phyloP scores from a whole-genome alignment of 2,329 filamentous ascomycete species.

The Colletotrichum ledebouriae region DNA sequence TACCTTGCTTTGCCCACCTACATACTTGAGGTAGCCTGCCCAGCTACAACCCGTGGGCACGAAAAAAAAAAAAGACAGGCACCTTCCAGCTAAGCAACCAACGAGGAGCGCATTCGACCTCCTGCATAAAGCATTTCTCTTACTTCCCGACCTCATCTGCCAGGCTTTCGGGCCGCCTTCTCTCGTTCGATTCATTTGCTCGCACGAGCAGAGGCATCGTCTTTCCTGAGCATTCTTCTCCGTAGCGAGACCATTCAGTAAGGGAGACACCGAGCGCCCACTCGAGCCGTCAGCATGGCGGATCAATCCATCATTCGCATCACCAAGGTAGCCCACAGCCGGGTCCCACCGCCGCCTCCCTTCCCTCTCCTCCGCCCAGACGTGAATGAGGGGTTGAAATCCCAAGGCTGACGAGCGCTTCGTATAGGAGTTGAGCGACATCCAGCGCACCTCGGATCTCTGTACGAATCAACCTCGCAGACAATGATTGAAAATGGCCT shows the following conservation, averaged over 20 bases:
- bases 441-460: conserved; percentile 86
- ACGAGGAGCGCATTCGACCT: conserved; percentile 22
- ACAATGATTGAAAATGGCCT: conserved; percentile 12
- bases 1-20: neutral
- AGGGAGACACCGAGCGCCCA: conserved; percentile 13
- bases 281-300: conserved; percentile 66
- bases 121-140: conserved; percentile 13
- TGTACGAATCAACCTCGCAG: conserved; percentile 68
- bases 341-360: conserved; percentile 29
- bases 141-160: conserved; percentile 19
- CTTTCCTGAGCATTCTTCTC: neutral
- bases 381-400: conserved; percentile 22
- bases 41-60: neutral
- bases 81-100: conserved; percentile 21
- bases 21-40: conserved; percentile 25
- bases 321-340: conserved; percentile 73
- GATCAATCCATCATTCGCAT: conserved; percentile 92
- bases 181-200: conserved; percentile 4
- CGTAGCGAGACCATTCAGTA: neutral
- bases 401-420: conserved; percentile 30
- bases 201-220: neutral
- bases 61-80: neutral
- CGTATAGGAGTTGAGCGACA: conserved; percentile 83
- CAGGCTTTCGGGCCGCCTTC: conserved; percentile 37
- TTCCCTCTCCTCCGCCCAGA: conserved; percentile 1